A percentile compares a stretch with the other conserved stretches of the same genome.
These are phyloP conservation scores for Arthrobotrys pseudoclavata DNA, from an alignment of 2,329 filamentous ascomycete genomes.

Conservation along the genomic window DNA sequence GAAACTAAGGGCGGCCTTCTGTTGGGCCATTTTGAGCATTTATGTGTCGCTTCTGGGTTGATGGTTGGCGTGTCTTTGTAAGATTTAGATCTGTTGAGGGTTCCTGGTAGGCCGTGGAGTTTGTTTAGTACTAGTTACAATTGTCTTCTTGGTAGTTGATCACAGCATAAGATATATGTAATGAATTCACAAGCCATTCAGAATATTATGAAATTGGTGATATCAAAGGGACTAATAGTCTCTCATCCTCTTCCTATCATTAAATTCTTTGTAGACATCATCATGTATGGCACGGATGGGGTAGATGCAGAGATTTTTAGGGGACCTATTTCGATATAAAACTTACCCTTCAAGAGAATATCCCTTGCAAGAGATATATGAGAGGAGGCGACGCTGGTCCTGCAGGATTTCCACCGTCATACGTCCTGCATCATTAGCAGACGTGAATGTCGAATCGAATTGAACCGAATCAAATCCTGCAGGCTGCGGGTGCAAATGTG, in stretches of 20 bases:
- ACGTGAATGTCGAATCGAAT: background rate
- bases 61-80: background rate
- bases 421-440: slow-evolving; percentile 8
- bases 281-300: slow-evolving; percentile 32
- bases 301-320: slow-evolving; percentile 1
- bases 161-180: background rate
- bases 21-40: slow-evolving; percentile 59
- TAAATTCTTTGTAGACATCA: slow-evolving; percentile 45
- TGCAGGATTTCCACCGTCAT: slow-evolving; percentile 8
- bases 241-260: slow-evolving; percentile 59
- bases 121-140: slow-evolving; percentile 12
- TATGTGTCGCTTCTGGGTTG: background rate
- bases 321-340: background rate
- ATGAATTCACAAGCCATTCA: slow-evolving; percentile 26
- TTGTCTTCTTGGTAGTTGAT: background rate
- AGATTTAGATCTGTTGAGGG: background rate
- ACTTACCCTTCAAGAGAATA: slow-evolving; percentile 12
- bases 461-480: background rate
- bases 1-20: slow-evolving; percentile 77
- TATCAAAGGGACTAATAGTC: slow-evolving; percentile 46
- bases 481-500: slow-evolving; percentile 20
- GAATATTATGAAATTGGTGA: slow-evolving; percentile 43
- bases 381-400: slow-evolving; percentile 5
- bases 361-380: background rate
- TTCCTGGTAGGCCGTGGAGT: background rate